phyloP scores from a whole-genome alignment of 2,329 filamentous ascomycete species.

The Massarina eburnea region DNA sequence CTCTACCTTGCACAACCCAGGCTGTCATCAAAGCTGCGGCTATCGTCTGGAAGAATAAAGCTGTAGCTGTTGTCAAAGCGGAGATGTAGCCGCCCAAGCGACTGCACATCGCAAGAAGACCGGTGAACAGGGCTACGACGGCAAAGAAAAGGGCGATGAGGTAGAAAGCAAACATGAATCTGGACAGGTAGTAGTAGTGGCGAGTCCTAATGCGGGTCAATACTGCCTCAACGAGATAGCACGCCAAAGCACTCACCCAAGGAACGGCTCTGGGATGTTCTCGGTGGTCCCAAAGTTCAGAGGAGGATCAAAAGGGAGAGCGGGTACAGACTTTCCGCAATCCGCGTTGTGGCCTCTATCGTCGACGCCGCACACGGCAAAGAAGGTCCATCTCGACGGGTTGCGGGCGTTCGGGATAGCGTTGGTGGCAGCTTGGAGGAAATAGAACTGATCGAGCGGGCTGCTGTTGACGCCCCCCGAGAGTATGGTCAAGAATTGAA shows the following conservation, averaged over 20 bases:
- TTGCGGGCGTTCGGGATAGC: slow-evolving; percentile 60
- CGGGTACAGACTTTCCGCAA: slow-evolving; percentile 66
- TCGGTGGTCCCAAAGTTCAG: slow-evolving; percentile 61
- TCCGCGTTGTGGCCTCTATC: slow-evolving; percentile 56
- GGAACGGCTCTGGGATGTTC: slow-evolving; percentile 57
- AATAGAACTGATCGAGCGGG: slow-evolving; percentile 76
- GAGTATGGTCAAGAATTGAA: slow-evolving; percentile 68
- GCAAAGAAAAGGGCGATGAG: slow-evolving; percentile 82
- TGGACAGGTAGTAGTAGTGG: slow-evolving; percentile 80
- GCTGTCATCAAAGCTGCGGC: slow-evolving; percentile 75
- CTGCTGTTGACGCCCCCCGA: slow-evolving; percentile 57
- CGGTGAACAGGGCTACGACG: slow-evolving; percentile 65
- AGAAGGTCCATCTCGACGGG: slow-evolving; percentile 85
- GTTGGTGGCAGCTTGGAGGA: slow-evolving; percentile 76
- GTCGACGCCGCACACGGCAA: slow-evolving; percentile 72
- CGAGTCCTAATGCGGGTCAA: slow-evolving; percentile 41
- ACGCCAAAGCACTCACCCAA: slow-evolving; percentile 42
- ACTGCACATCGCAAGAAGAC: slow-evolving; percentile 70
- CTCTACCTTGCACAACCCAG: slow-evolving; percentile 69
- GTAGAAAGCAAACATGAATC: slow-evolving; percentile 92
- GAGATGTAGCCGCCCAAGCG: slow-evolving; percentile 70
- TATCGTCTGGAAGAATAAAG: slow-evolving; percentile 69
- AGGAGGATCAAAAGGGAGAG: slow-evolving; percentile 65
- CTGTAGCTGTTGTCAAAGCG: slow-evolving; percentile 58
- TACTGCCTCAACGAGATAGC: background rate